Percentiles rank a stretch among this genome's conserved stretches.
These are phyloP conservation scores for Oxyria digyna DNA, from an alignment of 148 eudicot species.

Conservation along the genomic window DNA sequence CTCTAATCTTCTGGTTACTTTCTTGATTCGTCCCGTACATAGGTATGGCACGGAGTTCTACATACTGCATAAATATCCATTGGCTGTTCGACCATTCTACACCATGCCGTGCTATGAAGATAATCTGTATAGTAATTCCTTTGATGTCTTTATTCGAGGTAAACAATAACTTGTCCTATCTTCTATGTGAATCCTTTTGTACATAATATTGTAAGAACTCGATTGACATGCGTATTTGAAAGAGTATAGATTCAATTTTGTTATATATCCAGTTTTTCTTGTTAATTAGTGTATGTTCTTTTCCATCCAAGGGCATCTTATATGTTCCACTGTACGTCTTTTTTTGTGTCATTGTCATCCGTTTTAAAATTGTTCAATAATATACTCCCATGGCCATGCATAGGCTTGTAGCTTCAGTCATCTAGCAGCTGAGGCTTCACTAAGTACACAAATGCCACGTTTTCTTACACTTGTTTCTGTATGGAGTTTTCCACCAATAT, in stretches of 20 bases:
- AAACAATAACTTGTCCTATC: background rate
- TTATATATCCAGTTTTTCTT: background rate
- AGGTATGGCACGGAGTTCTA: constrained; percentile 93
- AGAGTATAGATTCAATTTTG: background rate
- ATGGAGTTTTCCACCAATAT: background rate
- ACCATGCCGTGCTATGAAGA: constrained; percentile 85
- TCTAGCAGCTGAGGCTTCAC: background rate
- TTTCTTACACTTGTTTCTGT: background rate
- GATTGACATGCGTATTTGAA: background rate
- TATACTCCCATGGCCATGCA: background rate
- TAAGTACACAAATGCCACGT: background rate
- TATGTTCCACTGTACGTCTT: background rate
- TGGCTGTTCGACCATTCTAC: constrained; percentile 85
- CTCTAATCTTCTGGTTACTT: background rate
- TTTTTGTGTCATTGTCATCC: background rate
- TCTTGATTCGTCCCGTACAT: constrained; percentile 7
- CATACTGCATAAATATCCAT: constrained; percentile 85
- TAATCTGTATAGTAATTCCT: constrained; percentile 66
- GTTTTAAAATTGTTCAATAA: background rate
- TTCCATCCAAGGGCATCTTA: background rate
- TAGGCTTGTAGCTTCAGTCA: background rate
- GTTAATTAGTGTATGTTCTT: background rate
- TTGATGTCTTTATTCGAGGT: constrained; percentile 96
- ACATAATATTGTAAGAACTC: background rate
- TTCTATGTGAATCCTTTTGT: background rate